Evolutionary conservation across 768 basidiomycete genomes (phyloP), one percentile per base, ranked within the genome.

Genomic region (Leucogyrophana mollusca): DNA sequence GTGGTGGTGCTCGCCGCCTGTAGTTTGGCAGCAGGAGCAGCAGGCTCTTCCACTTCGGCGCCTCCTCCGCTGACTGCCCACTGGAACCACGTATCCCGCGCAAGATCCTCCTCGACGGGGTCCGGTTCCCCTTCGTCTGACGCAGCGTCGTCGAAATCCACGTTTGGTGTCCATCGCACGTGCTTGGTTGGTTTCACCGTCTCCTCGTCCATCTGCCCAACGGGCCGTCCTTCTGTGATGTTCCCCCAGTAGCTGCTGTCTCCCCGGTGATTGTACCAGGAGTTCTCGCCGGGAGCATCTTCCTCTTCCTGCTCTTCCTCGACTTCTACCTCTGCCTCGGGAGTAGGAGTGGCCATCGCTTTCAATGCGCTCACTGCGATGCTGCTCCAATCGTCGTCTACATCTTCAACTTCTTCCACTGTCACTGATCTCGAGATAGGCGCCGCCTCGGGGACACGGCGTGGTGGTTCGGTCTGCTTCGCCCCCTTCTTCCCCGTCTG

Each of bases 71-170:
- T 54, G 47, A 67, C 56, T 4, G 64, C 64, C 6, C 55, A 62
- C 17, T 65, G 60, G 58, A 65, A 51, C 64, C 64, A 65, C 39
- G 67, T 27, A 21, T 46, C 50, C 14, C 47, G 46, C 24, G 34
- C 62, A 44, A 65, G 37, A 1, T 35, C 43, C 2, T 51, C 49
- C 9, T 54, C 61, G 27, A 7, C 27, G 27, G 7, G 7, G 4
- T 39, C 21, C 25, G 35, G 52, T 0, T 49, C 65, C 1, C 62
- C 65, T 2, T 58, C 64, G 0, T 60, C 58, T 34, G 51, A 56
- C 6, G 27, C 27, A 6, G 6, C 27, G 27, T 30, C 27, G 27
- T 59, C 59, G 20, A 39, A 49, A 10, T 14, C 14, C 14, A 47
- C 30, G 4, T 46, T 38, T 1, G 64, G 64, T 16, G 52, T 65